Evolutionary conservation across 768 basidiomycete species (phyloP), one percentile per base, ranked within the genome.

Genomic region (Tulasnella sp.): DNA sequence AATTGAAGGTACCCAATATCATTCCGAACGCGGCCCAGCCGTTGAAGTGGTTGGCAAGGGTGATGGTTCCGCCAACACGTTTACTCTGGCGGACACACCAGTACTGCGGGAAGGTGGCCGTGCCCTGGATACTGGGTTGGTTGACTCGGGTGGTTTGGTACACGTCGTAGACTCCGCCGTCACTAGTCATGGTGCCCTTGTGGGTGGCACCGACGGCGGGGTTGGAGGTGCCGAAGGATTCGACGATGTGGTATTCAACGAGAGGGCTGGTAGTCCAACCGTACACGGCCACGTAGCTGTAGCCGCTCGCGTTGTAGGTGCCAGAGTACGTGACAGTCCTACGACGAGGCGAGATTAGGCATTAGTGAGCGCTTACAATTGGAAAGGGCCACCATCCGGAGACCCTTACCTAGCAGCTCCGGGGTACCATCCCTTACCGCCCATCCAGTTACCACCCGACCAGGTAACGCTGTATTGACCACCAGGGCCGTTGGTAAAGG

Each of bases 31-130:
- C 36, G 15, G 37, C 58, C 77, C 77, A 77, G 37, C 74, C 74
- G 14, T 77, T 75, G 77, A 77, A 74, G n/a, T 77, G 77, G 77
- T 75, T 74, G 29, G 74, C 74, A 8, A 52, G n/a, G 45, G 72
- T 75, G 29, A 77, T 45, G 14, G 77, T 77, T 14, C 77, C 77
- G 45, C 37, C 6, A 25, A 42, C 75, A 45, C 73, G 72, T 38
- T 64, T 74, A 9, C 9, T 25, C 22, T 67, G 67, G 40, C 77
- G 77, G 58, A 77, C 67, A 67, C 74, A 77, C 73, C 72, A 75
- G 54, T 74, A 74, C 74, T 74, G 72, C n/a, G 36, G n/a, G 77
- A 75, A 77, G 0, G 77, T 75, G 12, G 72, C 67, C 14, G 73
- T 77, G 42, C 77, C 77, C 22, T 69, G n/a, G 67, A 77, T 77